phyloP scores from a whole-genome alignment of 345 rosid genomes.

The Cardamine chenopodiifolia region DNA sequence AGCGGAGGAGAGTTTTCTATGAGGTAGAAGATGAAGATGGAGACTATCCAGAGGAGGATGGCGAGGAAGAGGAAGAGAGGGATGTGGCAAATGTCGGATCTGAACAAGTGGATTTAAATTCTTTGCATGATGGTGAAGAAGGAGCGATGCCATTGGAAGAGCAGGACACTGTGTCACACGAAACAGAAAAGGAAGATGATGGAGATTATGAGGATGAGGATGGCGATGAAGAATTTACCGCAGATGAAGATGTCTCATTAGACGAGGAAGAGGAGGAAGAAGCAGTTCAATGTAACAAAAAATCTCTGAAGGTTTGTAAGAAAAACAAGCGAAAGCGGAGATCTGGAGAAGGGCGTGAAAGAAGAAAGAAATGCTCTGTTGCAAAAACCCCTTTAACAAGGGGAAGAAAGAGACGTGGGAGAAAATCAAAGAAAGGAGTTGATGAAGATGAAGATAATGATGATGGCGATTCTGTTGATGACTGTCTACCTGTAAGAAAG shows the following conservation, averaged over 20 bases:
- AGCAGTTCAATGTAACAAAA: conserved; percentile 45
- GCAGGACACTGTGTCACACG: conserved; percentile 36
- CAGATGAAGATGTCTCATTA: conserved; percentile 65
- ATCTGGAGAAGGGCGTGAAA: conserved; percentile 46
- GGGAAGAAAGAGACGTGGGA: conserved; percentile 49
- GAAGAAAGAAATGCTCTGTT: conserved; percentile 49
- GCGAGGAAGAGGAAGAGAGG: conserved; percentile 39
- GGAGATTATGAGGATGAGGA: conserved; percentile 59
- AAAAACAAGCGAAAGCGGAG: conserved; percentile 43
- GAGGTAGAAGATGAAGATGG: conserved; percentile 43
- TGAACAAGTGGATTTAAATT: conserved; percentile 25
- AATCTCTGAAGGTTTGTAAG: conserved; percentile 42
- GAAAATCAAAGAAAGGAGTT: conserved; percentile 52
- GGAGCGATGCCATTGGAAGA: conserved; percentile 40
- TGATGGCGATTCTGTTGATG: conserved; percentile 57
- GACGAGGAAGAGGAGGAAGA: conserved; percentile 96
- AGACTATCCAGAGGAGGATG: conserved; percentile 38
- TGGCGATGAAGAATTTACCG: conserved; percentile 63
- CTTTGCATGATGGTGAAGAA: conserved; percentile 18
- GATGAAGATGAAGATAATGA: conserved; percentile 46
- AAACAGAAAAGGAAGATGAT: conserved; percentile 45
- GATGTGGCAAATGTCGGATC: background rate
- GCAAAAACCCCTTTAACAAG: conserved; percentile 48
- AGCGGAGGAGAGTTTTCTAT: conserved; percentile 41
- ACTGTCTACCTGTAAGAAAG: conserved; percentile 45